Evolutionary conservation across 2,329 filamentous ascomycete genomes (phyloP).

Genomic region (Drechslerella dactyloides): DNA sequence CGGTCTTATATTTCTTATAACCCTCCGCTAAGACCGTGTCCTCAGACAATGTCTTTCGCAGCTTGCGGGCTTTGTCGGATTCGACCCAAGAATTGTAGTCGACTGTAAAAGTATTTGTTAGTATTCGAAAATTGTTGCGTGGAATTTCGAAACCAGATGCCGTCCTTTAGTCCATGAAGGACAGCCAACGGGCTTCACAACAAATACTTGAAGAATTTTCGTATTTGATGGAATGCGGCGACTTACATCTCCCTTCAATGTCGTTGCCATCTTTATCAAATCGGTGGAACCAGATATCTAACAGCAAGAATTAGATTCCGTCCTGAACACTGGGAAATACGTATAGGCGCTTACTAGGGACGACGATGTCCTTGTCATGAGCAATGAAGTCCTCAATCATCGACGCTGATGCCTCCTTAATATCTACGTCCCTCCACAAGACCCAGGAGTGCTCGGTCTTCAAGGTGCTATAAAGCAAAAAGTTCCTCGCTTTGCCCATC

Average conservation of each 20-base stretch:
- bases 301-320: background rate
- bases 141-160: no score
- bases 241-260: constrained; percentile 92
- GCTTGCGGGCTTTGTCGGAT: constrained; percentile 78
- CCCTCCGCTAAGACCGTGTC: constrained; percentile 89
- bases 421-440: constrained; percentile 98
- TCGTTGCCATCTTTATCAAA: constrained; percentile 77
- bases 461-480: constrained; percentile 79
- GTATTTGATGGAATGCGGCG: constrained; percentile 51
- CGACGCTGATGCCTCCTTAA: constrained; percentile 82
- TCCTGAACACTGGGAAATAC: background rate
- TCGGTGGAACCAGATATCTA: constrained; percentile 93
- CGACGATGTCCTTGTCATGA: constrained; percentile 88
- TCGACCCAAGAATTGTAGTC: constrained; percentile 99
- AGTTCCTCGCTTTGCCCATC: constrained; percentile 90
- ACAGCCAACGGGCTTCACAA: no score
- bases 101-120: no score
- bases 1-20: constrained; percentile 91
- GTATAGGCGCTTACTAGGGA: constrained; percentile 76
- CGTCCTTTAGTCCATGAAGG: no score
- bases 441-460: constrained; percentile 98
- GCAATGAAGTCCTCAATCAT: constrained; percentile 96
- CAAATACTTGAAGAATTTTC: no score
- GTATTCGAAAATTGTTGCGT: constrained; percentile 55
- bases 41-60: constrained; percentile 75